Percentiles rank a stretch among this genome's conserved stretches.
Conservation (phyloP, 805 yeast species). For the Yarrowia sp. region DNA sequence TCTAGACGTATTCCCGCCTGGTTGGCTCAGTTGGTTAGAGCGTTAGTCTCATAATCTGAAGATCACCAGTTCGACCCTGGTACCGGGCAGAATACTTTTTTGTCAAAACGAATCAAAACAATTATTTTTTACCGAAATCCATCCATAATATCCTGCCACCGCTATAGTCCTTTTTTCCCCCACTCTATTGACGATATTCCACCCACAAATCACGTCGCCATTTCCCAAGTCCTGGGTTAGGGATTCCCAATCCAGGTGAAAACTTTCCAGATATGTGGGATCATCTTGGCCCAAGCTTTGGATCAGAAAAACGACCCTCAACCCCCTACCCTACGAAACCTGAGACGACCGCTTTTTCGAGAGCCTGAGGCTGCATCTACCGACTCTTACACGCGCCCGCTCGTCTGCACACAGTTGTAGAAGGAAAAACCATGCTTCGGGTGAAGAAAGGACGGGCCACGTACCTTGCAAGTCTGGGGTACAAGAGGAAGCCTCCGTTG, state of each 20-base stretch:
- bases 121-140: background rate
- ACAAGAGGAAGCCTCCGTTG: background rate
- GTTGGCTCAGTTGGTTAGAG: constrained; percentile 24
- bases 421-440: constrained; percentile 5
- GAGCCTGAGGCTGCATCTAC: no score
- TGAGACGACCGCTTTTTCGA: no score
- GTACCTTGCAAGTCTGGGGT: background rate
- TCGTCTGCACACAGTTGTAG: no score
- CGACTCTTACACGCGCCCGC: background rate
- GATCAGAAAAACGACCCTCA: no score
- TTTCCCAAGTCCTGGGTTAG: background rate
- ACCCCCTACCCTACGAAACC: no score
- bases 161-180: no score
- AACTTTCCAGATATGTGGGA: constrained; percentile 15
- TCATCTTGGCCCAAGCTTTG: background rate
- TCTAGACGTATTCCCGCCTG: no score
- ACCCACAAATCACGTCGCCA: background rate
- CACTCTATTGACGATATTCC: no score
- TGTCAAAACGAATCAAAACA: no score
- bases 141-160: no score
- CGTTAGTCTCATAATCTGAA: constrained; percentile 24
- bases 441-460: constrained; percentile 9
- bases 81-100: constrained; percentile 8
- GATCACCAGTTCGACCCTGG: constrained; percentile 24
- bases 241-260: constrained; percentile 13